These are phyloP conservation scores for Candida ficus DNA, from an alignment of 805 yeast genomes.

Conservation along the genomic window DNA sequence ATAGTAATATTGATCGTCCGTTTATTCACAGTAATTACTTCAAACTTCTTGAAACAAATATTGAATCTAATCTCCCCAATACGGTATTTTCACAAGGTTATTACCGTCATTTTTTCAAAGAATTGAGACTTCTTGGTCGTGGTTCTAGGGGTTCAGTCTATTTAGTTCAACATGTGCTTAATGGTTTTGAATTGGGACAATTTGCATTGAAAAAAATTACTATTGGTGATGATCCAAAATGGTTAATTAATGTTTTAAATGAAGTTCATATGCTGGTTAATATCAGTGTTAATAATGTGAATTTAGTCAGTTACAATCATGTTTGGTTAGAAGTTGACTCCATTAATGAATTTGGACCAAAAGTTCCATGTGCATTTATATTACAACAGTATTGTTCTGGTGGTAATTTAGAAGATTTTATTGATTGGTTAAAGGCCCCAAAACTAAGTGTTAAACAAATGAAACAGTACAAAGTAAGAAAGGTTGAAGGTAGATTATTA, in stretches of 20 bases:
- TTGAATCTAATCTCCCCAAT: constrained; percentile 34
- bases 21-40: constrained; percentile 18
- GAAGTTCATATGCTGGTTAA: constrained; percentile 70
- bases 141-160: constrained; percentile 86
- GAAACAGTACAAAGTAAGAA: constrained; percentile 31
- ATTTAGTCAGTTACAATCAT: constrained; percentile 80
- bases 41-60: constrained; percentile 16
- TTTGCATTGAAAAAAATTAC: constrained; percentile 85
- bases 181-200: constrained; percentile 64
- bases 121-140: constrained; percentile 58
- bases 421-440: constrained; percentile 34
- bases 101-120: constrained; percentile 64
- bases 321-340: constrained; percentile 81
- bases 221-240: constrained; percentile 69
- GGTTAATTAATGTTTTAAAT: constrained; percentile 62
- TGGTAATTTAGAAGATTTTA: constrained; percentile 74
- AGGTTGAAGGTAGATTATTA: constrained; percentile 31
- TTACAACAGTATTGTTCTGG: constrained; percentile 86
- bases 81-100: constrained; percentile 78
- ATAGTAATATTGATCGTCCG: background rate
- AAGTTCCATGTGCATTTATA: constrained; percentile 69
- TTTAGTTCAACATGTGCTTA: constrained; percentile 77
- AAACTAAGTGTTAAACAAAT: constrained; percentile 31
- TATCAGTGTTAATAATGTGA: constrained; percentile 42
- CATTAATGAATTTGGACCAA: constrained; percentile 47